These are phyloP conservation scores for Cyclostephanos invisitatus DNA, from an alignment of 108 stramenopile species.

Conservation along the genomic window DNA sequence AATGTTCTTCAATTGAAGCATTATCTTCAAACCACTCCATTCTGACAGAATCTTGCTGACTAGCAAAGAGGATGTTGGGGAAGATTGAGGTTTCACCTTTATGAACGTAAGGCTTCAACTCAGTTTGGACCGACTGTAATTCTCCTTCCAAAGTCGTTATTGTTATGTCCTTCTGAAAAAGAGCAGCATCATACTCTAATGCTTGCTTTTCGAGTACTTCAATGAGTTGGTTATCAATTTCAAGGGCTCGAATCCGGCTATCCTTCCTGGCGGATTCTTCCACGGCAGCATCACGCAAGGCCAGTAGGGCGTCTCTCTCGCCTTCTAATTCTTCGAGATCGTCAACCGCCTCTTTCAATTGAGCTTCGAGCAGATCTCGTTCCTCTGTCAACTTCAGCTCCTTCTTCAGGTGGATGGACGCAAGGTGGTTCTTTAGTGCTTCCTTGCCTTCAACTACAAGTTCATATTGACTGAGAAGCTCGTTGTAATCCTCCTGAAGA, in stretches of 20 bases:
- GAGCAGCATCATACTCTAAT: conserved; percentile 15
- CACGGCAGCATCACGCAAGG: conserved; percentile 10
- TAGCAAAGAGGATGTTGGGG: conserved; percentile 30
- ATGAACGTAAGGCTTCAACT: neutral
- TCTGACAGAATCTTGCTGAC: conserved; percentile 10
- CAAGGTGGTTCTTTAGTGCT: neutral
- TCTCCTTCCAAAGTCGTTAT: neutral
- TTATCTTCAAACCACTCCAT: conserved; percentile 2
- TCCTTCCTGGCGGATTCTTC: conserved; percentile 21
- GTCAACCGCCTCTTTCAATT: conserved; percentile 45
- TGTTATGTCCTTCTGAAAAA: neutral
- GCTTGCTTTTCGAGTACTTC: conserved; percentile 19
- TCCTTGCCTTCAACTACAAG: conserved; percentile 18
- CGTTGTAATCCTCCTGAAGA: conserved; percentile 32
- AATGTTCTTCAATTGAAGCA: neutral
- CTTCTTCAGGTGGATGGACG: neutral
- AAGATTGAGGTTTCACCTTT: conserved; percentile 13
- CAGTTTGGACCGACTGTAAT: neutral
- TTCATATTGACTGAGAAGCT: conserved; percentile 30
- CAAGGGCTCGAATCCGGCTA: conserved; percentile 27
- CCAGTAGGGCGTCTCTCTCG: conserved; percentile 35
- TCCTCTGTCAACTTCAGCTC: conserved; percentile 24
- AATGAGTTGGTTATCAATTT: conserved; percentile 37
- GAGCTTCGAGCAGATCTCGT: conserved; percentile 35
- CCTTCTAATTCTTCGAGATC: conserved; percentile 42